These are phyloP conservation scores for Cercospora brassicicola DNA, from an alignment of 2,329 filamentous ascomycete species.

Conservation along the genomic window DNA sequence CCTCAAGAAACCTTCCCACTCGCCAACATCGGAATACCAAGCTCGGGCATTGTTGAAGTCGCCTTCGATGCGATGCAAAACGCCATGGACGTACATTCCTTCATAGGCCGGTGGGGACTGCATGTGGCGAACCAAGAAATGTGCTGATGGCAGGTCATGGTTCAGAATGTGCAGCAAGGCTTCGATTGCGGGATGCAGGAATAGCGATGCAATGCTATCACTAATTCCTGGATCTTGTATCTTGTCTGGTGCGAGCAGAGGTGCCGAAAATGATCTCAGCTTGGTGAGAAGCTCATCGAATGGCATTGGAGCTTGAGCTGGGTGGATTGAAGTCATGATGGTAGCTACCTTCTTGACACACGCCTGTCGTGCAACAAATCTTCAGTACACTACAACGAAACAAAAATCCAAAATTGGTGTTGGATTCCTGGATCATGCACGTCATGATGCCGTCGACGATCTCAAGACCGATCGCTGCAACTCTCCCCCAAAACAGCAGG, in stretches of 20 bases:
- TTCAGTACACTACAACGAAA: background rate
- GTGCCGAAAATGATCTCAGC: slow-evolving; percentile 32
- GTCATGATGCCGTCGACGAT: slow-evolving; percentile 2
- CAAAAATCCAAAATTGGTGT: background rate
- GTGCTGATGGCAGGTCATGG: slow-evolving; percentile 51
- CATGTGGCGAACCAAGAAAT: slow-evolving; percentile 57
- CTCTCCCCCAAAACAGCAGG: background rate
- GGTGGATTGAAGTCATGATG: slow-evolving; percentile 13
- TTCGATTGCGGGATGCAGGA: slow-evolving; percentile 52
- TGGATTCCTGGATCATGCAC: background rate
- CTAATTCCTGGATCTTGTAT: slow-evolving; percentile 30
- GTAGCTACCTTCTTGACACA: background rate
- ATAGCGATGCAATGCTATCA: slow-evolving; percentile 35
- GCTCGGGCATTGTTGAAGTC: slow-evolving; percentile 52
- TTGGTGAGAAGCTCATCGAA: slow-evolving; percentile 37
- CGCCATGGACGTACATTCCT: slow-evolving; percentile 54
- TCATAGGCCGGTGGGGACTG: slow-evolving; percentile 51
- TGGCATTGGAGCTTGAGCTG: slow-evolving; percentile 17
- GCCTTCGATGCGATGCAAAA: slow-evolving; percentile 54
- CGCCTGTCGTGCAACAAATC: background rate
- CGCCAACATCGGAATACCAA: slow-evolving; percentile 51
- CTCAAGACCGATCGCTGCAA: background rate
- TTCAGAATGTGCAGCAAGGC: slow-evolving; percentile 55
- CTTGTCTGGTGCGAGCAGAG: slow-evolving; percentile 31
- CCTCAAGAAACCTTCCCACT: slow-evolving; percentile 38